Percentiles rank a stretch among this genome's conserved stretches.
phyloP scores from a whole-genome alignment of 208 protist genomes.

The Phytomonas francai region DNA sequence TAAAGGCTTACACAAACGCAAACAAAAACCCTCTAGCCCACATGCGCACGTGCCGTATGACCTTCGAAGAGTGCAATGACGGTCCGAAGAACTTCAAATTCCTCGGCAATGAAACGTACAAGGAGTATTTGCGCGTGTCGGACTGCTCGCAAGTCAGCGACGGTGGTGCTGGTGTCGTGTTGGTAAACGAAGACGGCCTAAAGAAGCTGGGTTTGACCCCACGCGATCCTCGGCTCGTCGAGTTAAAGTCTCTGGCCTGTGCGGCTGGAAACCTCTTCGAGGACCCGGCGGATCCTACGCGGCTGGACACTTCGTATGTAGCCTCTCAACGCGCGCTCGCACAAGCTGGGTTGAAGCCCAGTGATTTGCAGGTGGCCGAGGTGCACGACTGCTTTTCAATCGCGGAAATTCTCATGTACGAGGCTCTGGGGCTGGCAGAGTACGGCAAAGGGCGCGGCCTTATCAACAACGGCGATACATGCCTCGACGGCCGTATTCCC shows the following conservation, averaged over 20 bases:
- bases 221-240: conserved; percentile 56
- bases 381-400: conserved; percentile 93
- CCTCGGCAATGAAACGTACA: conserved; percentile 79
- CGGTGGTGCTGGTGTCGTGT: conserved; percentile 71
- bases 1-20: conserved; percentile 86
- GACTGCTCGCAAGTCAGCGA: conserved; percentile 91
- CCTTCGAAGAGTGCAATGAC: conserved; percentile 56
- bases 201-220: conserved; percentile 59
- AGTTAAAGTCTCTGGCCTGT: conserved; percentile 57
- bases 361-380: conserved; percentile 72
- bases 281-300: conserved; percentile 52
- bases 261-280: conserved; percentile 74
- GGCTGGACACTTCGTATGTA: conserved; percentile 60
- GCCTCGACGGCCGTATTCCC: conserved; percentile 68
- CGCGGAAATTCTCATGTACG: conserved; percentile 90
- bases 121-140: conserved; percentile 65
- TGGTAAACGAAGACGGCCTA: conserved; percentile 77
- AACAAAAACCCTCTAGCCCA: conserved; percentile 87
- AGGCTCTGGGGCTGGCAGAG: conserved; percentile 86
- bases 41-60: conserved; percentile 74
- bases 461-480: conserved; percentile 66
- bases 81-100: conserved; percentile 70
- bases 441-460: conserved; percentile 77
- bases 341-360: conserved; percentile 45
- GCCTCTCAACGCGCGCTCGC: conserved; percentile 73